These are phyloP conservation scores for Zygosaccharomyces kombuchaensis DNA, from an alignment of 805 yeast genomes.

Conservation along the genomic window DNA sequence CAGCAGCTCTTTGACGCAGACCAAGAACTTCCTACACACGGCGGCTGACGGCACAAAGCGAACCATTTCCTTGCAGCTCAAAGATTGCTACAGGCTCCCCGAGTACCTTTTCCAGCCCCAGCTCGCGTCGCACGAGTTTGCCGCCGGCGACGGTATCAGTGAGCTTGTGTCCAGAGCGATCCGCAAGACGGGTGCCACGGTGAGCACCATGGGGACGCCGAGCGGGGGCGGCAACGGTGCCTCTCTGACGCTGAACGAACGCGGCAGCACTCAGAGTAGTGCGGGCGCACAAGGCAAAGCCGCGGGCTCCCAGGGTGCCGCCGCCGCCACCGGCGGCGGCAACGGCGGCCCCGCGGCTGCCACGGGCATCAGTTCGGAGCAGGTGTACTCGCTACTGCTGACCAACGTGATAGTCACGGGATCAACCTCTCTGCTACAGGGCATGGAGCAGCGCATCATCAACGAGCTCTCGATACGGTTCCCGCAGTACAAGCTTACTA, in stretches of 20 bases:
- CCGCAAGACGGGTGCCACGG: conserved; percentile 28
- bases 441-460: conserved; percentile 72
- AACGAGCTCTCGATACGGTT: conserved; percentile 63
- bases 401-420: conserved; percentile 78
- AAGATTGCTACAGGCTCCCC: conserved; percentile 25
- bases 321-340: conserved; percentile 4
- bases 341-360: not conserved
- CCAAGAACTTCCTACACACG: conserved; percentile 22
- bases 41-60: conserved; percentile 6
- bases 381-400: conserved; percentile 28
- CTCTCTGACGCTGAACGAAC: conserved; percentile 11
- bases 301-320: conserved; percentile 1
- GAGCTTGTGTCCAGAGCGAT: conserved; percentile 27
- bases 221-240: conserved; percentile 17
- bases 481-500: conserved; percentile 79
- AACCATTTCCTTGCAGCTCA: conserved; percentile 24
- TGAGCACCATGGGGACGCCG: conserved; percentile 18
- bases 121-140: conserved; percentile 16
- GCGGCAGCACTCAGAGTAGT: not conserved
- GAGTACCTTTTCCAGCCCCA: conserved; percentile 32
- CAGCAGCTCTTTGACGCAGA: conserved; percentile 23
- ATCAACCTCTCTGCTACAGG: conserved; percentile 69
- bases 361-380: conserved; percentile 25
- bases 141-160: conserved; percentile 26
- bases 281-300: conserved; percentile 2